Evolutionary conservation across 306 rosid genomes (phyloP).

Genomic region (Quercus bicolor): DNA sequence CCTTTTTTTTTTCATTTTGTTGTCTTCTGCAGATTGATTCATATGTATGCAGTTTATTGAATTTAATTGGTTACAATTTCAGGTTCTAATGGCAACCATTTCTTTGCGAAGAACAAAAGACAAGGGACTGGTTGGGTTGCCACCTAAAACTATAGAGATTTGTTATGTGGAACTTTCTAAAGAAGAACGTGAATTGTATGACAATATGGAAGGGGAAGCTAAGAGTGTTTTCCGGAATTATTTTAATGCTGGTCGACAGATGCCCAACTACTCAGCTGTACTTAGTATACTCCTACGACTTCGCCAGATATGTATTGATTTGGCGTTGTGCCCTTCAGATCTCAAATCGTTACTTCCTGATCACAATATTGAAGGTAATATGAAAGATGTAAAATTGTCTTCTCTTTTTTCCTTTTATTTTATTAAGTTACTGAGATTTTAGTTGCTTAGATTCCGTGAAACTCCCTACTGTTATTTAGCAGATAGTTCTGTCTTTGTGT

Average conservation of each 20-base stretch:
- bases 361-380: slow-evolving; percentile 58
- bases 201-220: slow-evolving; percentile 44
- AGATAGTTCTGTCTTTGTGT: not conserved
- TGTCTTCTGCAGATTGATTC: not conserved
- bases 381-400: not conserved
- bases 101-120: slow-evolving; percentile 80
- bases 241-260: slow-evolving; percentile 12
- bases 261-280: slow-evolving; percentile 43
- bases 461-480: not conserved
- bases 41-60: not conserved
- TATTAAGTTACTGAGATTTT: not conserved
- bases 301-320: slow-evolving; percentile 77
- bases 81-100: slow-evolving; percentile 72
- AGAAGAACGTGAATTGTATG: slow-evolving; percentile 72
- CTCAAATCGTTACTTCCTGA: slow-evolving; percentile 42
- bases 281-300: slow-evolving; percentile 63
- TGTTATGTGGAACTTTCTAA: slow-evolving; percentile 53
- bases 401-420: not conserved
- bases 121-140: slow-evolving; percentile 54
- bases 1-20: not conserved
- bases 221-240: slow-evolving; percentile 27
- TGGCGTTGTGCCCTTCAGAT: slow-evolving; percentile 61
- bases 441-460: not conserved
- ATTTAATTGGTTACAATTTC: slow-evolving; percentile 2
- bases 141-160: slow-evolving; percentile 62